Conservation (phyloP, 2,329 filamentous ascomycete genomes). For the Calonectria pseudoturangicola region DNA sequence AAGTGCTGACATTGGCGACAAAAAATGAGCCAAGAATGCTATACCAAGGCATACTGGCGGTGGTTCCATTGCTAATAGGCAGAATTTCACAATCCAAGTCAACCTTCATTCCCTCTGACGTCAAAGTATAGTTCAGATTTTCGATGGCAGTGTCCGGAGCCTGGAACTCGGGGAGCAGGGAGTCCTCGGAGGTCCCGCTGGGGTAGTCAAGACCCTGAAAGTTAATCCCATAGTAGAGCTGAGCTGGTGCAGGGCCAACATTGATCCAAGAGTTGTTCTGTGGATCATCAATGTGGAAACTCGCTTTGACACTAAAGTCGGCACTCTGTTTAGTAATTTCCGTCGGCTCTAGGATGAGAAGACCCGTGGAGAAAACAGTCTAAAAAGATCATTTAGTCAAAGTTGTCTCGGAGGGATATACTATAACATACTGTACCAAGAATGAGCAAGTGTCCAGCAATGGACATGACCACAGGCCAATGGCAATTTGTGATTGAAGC, state of each 20-base stretch:
- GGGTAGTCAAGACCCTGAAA: slow-evolving; percentile 46
- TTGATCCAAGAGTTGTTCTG: slow-evolving; percentile 31
- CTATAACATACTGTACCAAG: slow-evolving; percentile 51
- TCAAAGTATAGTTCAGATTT: slow-evolving; percentile 45
- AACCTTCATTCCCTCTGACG: slow-evolving; percentile 49
- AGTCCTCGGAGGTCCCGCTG: slow-evolving; percentile 43
- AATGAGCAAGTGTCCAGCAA: slow-evolving; percentile 52
- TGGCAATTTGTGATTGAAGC: slow-evolving; percentile 52
- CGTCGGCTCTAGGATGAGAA: slow-evolving; percentile 55
- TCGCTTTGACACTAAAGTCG: slow-evolving; percentile 44
- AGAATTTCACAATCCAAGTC: slow-evolving; percentile 52
- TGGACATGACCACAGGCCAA: slow-evolving; percentile 49
- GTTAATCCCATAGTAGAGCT: slow-evolving; percentile 46
- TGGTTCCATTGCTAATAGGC: slow-evolving; percentile 47
- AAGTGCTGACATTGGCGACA: slow-evolving; percentile 49
- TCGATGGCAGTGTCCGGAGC: slow-evolving; percentile 29
- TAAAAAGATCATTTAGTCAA: slow-evolving; percentile 4
- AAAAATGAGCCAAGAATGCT: slow-evolving; percentile 50
- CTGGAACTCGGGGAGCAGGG: slow-evolving; percentile 41
- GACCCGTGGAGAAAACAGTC: slow-evolving; percentile 56
- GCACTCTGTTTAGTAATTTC: slow-evolving; percentile 44
- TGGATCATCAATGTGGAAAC: slow-evolving; percentile 42
- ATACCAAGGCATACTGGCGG: slow-evolving; percentile 45
- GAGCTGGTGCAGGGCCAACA: slow-evolving; percentile 43
- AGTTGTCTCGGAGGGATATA: neutral